Base-by-base conservation (phyloP, 495 filamentous ascomycete genomes). In the Daldinia caldariorum region DNA sequence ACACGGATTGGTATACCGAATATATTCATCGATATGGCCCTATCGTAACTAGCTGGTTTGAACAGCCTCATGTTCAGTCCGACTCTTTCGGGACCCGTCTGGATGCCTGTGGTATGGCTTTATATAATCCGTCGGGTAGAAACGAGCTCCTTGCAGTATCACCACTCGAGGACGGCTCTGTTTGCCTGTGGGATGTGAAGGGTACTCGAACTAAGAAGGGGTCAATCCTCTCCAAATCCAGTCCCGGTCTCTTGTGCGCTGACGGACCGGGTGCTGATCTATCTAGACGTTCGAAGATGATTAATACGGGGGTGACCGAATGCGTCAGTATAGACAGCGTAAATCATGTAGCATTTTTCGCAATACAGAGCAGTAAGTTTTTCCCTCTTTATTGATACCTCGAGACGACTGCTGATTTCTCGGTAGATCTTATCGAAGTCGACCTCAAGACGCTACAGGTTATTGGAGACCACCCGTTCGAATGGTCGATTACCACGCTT, bases 171-270 rank as follows among this genome's bases (percentile, higher is more conserved):
- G 91, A 97, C 76, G 93, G 93, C 12, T 92, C 90, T 68, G 84
- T 97, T 22, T 93, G 90, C 72, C 79, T 97, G 16, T 97, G 93
- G 93, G 90, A 95, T 77, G 80, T 94, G n/a, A 88, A 85, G 56
- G 85, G 87, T 20, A 85, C 85, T 9, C 83, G 84, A 56, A 80
- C 78, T 2, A 84, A 76, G 56, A 88, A 86, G 71, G 93, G 92
- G 13, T 84, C 82, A 5, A 88, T 96, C 43, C 73, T 92, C 16
- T 87, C 85, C 2, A 81, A 84, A 50, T 94, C 89, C 74, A 80
- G 79, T 35, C 84, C 89, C 5, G 90, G 91, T 0, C 82, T 93
- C 12, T 80, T 94, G 53, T 87, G 80, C 76, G 75, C 79, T 66
- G 60, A 85, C 77, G 81, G 82, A 5, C 77, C 82, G 0, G 73